Evolutionary conservation across 2,329 filamentous ascomycete genomes (phyloP).

Genomic region (Phoma sp.): DNA sequence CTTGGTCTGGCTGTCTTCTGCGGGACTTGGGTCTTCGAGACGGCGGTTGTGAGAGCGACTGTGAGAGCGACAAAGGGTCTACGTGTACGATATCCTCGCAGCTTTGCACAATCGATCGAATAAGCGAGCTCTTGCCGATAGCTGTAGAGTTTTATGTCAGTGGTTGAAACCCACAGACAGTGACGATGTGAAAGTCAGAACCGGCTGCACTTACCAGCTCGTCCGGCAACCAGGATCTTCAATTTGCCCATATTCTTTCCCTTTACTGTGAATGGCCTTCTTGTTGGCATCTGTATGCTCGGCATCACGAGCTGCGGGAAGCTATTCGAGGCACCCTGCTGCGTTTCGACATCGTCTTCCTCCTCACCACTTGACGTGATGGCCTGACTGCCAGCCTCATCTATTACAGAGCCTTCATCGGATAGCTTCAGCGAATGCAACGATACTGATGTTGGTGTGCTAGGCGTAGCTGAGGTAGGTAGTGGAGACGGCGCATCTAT

Average conservation of each 20-base stretch:
- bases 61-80: conserved; percentile 63
- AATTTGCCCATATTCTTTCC: conserved; percentile 84
- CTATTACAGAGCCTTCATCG: conserved; percentile 62
- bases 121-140: conserved; percentile 86
- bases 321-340: conserved; percentile 42
- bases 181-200: background rate
- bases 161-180: background rate
- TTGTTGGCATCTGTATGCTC: conserved; percentile 86
- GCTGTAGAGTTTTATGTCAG: conserved; percentile 56
- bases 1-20: conserved; percentile 29
- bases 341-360: conserved; percentile 52
- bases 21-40: conserved; percentile 34
- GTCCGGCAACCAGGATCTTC: conserved; percentile 86
- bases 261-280: conserved; percentile 86
- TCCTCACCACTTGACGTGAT: conserved; percentile 62
- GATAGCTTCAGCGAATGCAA: conserved; percentile 64
- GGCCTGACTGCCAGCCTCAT: conserved; percentile 63
- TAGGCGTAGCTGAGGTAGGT: conserved; percentile 59
- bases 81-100: conserved; percentile 95
- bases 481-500: conserved; percentile 49
- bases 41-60: conserved; percentile 33
- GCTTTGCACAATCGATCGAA: conserved; percentile 83
- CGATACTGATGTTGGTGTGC: conserved; percentile 66
- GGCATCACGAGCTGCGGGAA: conserved; percentile 94
- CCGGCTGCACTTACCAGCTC: conserved; percentile 62